Base-by-base conservation (phyloP, 108 stramenopile species). In the Stephanodiscus triporus region DNA sequence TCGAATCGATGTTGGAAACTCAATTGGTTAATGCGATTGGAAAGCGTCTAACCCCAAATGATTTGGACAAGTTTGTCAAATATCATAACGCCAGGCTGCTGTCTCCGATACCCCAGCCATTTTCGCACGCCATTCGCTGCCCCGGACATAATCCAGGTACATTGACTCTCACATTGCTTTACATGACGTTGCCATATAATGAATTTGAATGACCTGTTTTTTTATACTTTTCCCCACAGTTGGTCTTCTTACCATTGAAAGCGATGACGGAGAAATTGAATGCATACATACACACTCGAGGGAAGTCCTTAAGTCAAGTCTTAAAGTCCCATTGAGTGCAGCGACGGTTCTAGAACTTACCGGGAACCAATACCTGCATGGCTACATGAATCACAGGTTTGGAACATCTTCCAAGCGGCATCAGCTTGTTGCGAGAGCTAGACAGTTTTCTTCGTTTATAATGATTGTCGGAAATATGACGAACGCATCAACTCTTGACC, bases 371-470 rank as follows among this genome's bases (percentile, higher is more conserved):
- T 85, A 80, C 57, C 62, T 89, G 13, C 95, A 95, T 79, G 95
- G 85, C 1, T 92, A 88, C 85, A 53, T 91, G 75, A 48, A 76
- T 16, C 72, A 82, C 40, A 65, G 77, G 23, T 95, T 87, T 67
- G 78, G 56, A 34, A 29, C 10, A 13, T 72, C 38, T 27, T 70
- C 24, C 58, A 47, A 48, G 7, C 13, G 37, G 9, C 63, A 66
- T 20, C 64, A 83, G 53, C 68, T 95, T 16, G 66, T 70, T 57
- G 88, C 88, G 22, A 77, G 89, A 42, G 89, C 95, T 16, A 65
- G 87, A 38, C 92, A 95, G 60, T 95, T 95, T 75, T 90, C 89
- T 1, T 77, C 84, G 48, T 95, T 90, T 51, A 51, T 95, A 14
- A 64, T 95, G 16, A 36, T 95, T 5, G 42, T 94, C 59, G 96